Conservation (phyloP, 106 monocot species). For the Dioscorea alata region DNA sequence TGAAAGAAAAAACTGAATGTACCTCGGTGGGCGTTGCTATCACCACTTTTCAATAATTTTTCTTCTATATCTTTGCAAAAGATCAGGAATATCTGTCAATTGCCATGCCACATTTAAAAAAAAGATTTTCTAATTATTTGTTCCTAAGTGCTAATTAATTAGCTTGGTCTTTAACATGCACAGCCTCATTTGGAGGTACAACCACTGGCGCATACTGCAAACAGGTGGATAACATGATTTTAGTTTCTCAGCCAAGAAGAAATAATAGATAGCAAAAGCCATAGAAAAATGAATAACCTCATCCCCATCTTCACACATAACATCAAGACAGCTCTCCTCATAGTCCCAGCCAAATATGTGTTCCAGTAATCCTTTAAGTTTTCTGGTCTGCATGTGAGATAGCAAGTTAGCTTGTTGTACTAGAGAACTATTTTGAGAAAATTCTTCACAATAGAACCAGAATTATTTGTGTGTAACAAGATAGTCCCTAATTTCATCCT, state of each 20-base stretch:
- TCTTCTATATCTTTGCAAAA: constrained; percentile 63
- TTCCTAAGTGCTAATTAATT: background rate
- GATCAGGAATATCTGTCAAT: too few species aligned
- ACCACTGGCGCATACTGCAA: constrained; percentile 50
- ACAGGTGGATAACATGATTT: background rate
- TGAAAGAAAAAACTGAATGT: constrained; percentile 5
- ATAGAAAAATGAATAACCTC: constrained; percentile 21
- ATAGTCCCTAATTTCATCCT: too few species aligned
- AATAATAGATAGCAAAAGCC: background rate
- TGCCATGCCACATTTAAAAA: too few species aligned
- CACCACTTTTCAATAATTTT: constrained; percentile 31
- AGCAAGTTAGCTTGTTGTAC: background rate
- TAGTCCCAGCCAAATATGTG: constrained; percentile 58
- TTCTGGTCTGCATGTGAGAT: constrained; percentile 42
- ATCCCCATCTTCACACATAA: constrained; percentile 40
- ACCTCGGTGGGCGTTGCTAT: constrained; percentile 20
- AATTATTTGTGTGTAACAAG: too few species aligned
- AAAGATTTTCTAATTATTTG: too few species aligned
- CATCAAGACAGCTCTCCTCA: constrained; percentile 14
- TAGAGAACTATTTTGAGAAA: too few species aligned
- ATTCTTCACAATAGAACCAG: too few species aligned
- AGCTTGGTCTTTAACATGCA: constrained; percentile 5
- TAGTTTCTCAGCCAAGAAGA: background rate
- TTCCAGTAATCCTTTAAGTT: constrained; percentile 50
- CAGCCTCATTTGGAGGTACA: constrained; percentile 27